Conservation (phyloP, 495 filamentous ascomycete species). For the Penicillium bovifimosum region DNA sequence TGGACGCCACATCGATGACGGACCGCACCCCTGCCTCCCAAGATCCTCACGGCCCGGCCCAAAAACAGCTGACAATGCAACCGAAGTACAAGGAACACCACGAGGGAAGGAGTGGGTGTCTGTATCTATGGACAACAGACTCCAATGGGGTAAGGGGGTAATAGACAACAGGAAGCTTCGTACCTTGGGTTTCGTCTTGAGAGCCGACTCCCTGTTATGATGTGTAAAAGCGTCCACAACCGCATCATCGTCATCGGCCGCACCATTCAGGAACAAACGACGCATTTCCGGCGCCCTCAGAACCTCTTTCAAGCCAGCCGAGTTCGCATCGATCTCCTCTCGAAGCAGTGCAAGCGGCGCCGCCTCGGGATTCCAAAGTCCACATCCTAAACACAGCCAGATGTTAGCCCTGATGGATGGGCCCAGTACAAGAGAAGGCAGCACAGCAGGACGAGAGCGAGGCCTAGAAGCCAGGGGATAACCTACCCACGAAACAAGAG, state of each 20-base stretch:
- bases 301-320: conserved; percentile 58
- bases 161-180: conserved; percentile 16
- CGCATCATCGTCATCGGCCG: conserved; percentile 50
- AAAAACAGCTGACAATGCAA: not conserved
- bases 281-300: conserved; percentile 54
- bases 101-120: not conserved
- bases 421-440: not conserved
- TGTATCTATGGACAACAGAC: not conserved
- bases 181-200: conserved; percentile 85
- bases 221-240: conserved; percentile 63
- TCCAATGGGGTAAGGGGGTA: not conserved
- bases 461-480: not conserved
- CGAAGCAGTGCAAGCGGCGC: conserved; percentile 58
- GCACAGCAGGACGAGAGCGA: not conserved
- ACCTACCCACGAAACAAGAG: conserved; percentile 58
- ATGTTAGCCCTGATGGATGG: conserved; percentile 5
- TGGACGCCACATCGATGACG: not conserved
- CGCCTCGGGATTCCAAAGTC: conserved; percentile 70
- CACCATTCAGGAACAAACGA: conserved; percentile 56
- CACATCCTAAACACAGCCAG: conserved; percentile 55
- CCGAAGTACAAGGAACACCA: not conserved
- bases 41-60: not conserved
- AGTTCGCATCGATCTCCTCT: conserved; percentile 64
- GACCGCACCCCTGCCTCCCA: not conserved
- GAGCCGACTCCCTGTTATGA: conserved; percentile 61